Evolutionary conservation across 2,329 filamentous ascomycete genomes (phyloP).

Genomic region (Ramularia collo-cygni): DNA sequence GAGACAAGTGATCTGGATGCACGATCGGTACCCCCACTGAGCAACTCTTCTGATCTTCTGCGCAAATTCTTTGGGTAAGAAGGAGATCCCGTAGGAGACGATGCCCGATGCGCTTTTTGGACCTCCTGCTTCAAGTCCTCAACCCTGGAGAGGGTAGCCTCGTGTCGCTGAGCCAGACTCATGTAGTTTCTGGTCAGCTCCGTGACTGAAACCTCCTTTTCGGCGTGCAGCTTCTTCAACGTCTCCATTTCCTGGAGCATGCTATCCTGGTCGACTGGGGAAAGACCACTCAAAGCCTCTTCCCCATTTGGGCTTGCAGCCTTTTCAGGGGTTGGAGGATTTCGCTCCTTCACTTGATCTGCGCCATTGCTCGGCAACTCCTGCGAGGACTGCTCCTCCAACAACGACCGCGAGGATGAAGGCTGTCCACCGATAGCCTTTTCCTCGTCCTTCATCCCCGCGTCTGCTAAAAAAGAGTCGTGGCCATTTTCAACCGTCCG

Average conservation of each 20-base stretch:
- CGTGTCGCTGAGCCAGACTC: constrained; percentile 76
- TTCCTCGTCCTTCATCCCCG: constrained; percentile 51
- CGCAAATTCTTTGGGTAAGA: constrained; percentile 34
- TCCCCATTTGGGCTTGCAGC: constrained; percentile 1
- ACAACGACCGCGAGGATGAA: constrained; percentile 84
- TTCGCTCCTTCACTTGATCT: constrained; percentile 12
- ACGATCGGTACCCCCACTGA: constrained; percentile 58
- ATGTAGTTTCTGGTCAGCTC: constrained; percentile 71
- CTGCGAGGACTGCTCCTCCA: constrained; percentile 85
- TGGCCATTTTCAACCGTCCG: constrained; percentile 49
- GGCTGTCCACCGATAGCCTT: constrained; percentile 45
- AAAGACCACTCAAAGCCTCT: constrained; percentile 1
- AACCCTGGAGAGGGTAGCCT: constrained; percentile 73
- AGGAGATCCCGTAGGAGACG: constrained; percentile 29
- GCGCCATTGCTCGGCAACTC: constrained; percentile 57
- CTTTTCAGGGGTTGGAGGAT: constrained; percentile 10
- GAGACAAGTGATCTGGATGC: constrained; percentile 87
- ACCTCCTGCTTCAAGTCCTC: constrained; percentile 87
- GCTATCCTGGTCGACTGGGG: constrained; percentile 48
- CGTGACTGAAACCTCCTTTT: constrained; percentile 70
- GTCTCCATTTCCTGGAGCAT: constrained; percentile 63
- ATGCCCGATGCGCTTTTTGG: constrained; percentile 51
- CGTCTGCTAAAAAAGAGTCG: constrained; percentile 77
- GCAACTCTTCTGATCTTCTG: constrained; percentile 28
- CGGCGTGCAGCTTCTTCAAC: constrained; percentile 61